Base-by-base conservation (phyloP, 169 alveolate genomes). In the Plasmodium gallinaceum region DNA sequence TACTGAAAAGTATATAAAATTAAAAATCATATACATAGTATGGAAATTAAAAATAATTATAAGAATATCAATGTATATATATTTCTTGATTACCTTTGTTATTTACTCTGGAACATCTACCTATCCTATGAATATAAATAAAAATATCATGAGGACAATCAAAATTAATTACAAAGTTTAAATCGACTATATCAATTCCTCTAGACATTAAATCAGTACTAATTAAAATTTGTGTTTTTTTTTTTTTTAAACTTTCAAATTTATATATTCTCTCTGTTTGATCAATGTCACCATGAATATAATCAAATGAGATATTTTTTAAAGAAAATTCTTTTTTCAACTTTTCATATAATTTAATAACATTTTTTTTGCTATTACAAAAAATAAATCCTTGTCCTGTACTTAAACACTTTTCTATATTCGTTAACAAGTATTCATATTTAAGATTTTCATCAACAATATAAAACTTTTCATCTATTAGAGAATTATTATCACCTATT, bases 131-230 rank as follows among this genome's bases (percentile, higher is more conserved):
- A 61, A 98, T 94, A 95, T 98, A 99, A 95, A 95, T 96, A 93
- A 98, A 99, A 43, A 98, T 97, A 62, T 98, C 96, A 57, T 91
- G 94, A 4, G 99, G 99, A 57, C 98, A 92, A 89, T 99, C 99
- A 94, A 98, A 99, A 97, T 98, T 98, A 94, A 99, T 98, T 69
- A 99, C 99, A 64, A 98, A 95, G 7, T 98, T 94, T 90, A 98
- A 99, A 94, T 97, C 97, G 88, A 98, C 99, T 51, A 98, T 99
- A 92, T 99, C 99, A 61, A 98, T 98, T 71, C 99, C 99, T 78
- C 99, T 96, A 12, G 99, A 99, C 89, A 98, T 94, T 83, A 98
- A 95, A 93, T 98, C 99, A 39, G 99, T 98, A 57, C 99, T 97
- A 91, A 99, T 97, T 83, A 99, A 93, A 54, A 98, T 98, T 92